Base-by-base conservation (phyloP, 129 eudicot species). In the Artemisia tridentata region DNA sequence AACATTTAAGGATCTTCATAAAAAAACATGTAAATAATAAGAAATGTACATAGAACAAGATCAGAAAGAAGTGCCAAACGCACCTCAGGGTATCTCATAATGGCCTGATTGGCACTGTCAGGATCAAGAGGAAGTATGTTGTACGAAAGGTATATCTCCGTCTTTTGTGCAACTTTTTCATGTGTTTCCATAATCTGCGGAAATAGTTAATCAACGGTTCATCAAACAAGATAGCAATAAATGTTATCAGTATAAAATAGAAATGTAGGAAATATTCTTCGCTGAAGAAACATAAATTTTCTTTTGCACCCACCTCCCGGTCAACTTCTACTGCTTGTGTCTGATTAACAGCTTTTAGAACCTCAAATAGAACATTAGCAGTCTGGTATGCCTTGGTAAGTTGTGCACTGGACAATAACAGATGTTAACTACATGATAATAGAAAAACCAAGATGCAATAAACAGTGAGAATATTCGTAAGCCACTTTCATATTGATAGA, bases 351-450 rank as follows among this genome's bases (percentile, higher is more conserved):
- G 99, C 96, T 73, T 83, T 90, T 83, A 95, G 71, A 53, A 90
- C 97, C 85, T 95, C 99, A 84, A 95, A 95, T 29, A 95, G 99
- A 67, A 95, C 99, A 80, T 90, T 90, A 34, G 99, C 99, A 27
- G 99, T 95, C 79, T 90, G 96, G 80, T 90, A 95, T 74, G 97
- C 97, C 79, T 95, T 90, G 9, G 97, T 95, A 60, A 95, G 90
- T 77, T 90, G 97, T 18, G 99, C 99, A 81, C 99, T 95, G 86
- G 69, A 81, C 19, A 71, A 49, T 15, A 8, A 61, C 43, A 77
- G 15, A 19, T 71, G 38, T 73, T 69, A 43, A 66, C n/a, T 46
- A 63, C 76, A 16, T 9, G 11, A 3, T 19, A 71, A 27, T 51
- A 27, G 17, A 67, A 19, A 57, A 27, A 57, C 3, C 12, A 61